phyloP scores from a whole-genome alignment of 2,329 filamentous ascomycete genomes.

The Aspergillus fijiensis region DNA sequence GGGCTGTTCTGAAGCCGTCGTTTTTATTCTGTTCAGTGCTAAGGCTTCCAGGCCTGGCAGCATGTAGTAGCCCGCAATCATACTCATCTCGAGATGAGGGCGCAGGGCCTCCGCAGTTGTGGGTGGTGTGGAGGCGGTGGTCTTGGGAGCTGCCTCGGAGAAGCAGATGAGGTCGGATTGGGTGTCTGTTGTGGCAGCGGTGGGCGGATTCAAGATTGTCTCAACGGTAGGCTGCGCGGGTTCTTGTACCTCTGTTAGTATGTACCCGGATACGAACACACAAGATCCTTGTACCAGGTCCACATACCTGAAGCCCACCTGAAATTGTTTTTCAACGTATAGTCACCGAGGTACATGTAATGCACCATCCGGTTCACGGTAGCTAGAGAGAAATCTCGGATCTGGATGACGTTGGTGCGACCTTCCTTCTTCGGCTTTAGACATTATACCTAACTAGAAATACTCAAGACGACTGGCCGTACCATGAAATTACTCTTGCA shows the following conservation, averaged over 20 bases:
- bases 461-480: background rate
- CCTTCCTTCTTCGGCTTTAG: background rate
- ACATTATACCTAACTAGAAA: rapidly evolving
- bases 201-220: no score
- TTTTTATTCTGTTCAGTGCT: background rate
- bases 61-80: background rate
- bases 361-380: background rate
- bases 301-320: background rate
- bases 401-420: background rate
- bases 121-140: background rate
- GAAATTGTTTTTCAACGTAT: rapidly evolving
- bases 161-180: background rate
- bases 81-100: background rate
- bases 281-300: no score
- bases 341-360: background rate
- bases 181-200: no score
- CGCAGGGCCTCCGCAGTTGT: background rate
- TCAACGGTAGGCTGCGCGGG: no score
- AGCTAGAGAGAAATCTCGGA: background rate
- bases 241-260: no score
- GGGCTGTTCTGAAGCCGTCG: background rate
- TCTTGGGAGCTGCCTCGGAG: background rate
- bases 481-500: background rate
- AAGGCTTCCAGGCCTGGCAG: background rate
- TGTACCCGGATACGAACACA: no score